phyloP scores from a whole-genome alignment of 768 basidiomycete species.

The Rubroboletus satanas region DNA sequence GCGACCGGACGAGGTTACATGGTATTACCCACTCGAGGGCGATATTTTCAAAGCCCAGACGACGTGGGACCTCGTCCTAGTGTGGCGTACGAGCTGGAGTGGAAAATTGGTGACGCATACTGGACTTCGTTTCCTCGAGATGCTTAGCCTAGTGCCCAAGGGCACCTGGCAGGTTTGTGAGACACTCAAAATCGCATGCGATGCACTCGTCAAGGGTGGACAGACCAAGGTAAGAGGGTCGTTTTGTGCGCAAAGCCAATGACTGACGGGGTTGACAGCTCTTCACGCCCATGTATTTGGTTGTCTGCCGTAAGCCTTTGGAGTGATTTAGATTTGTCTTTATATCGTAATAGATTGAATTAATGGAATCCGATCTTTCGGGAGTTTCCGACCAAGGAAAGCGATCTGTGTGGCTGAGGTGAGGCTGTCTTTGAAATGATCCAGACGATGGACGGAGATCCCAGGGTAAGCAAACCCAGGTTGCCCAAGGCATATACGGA shows the following conservation, averaged over 20 bases:
- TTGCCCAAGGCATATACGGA: slow-evolving; percentile 63
- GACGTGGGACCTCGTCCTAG: slow-evolving; percentile 82
- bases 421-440: slow-evolving; percentile 2
- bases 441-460: slow-evolving; percentile 45
- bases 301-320: slow-evolving; percentile 53
- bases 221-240: slow-evolving; percentile 64
- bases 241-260: not conserved
- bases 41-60: slow-evolving; percentile 92
- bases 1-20: slow-evolving; percentile 69
- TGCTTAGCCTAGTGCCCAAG: slow-evolving; percentile 78
- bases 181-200: slow-evolving; percentile 78
- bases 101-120: slow-evolving; percentile 84
- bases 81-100: slow-evolving; percentile 87
- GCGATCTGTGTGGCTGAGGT: slow-evolving; percentile 22
- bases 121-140: slow-evolving; percentile 72
- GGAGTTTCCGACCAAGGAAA: slow-evolving; percentile 14
- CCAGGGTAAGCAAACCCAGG: slow-evolving; percentile 62
- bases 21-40: slow-evolving; percentile 98
- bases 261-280: slow-evolving; percentile 43
- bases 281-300: slow-evolving; percentile 86
- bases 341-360: not conserved
- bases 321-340: not conserved
- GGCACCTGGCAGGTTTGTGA: slow-evolving; percentile 91
- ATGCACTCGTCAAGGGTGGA: slow-evolving; percentile 78
- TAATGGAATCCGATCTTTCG: slow-evolving; percentile 29